phyloP scores from a whole-genome alignment of 2,329 filamentous ascomycete species.

The Penicillium sp. region DNA sequence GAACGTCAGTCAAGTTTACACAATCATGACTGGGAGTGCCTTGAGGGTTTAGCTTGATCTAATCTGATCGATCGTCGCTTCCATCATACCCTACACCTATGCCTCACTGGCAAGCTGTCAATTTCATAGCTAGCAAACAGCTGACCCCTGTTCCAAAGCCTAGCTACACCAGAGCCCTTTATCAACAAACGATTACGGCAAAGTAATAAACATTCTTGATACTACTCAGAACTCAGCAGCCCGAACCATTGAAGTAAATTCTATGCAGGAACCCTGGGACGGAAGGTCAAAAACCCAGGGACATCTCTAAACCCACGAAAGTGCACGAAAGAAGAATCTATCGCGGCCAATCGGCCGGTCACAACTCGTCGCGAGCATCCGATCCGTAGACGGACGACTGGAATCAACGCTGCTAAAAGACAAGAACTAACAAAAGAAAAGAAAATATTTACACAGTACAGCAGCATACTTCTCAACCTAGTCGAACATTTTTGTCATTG shows the following conservation, averaged over 20 bases:
- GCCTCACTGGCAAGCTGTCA: too few relatives aligned
- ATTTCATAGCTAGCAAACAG: too few relatives aligned
- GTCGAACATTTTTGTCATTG: conserved; percentile 53
- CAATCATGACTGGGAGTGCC: too few relatives aligned
- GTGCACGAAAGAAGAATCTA: not conserved
- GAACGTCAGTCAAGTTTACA: too few relatives aligned
- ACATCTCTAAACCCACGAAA: conserved; percentile 10
- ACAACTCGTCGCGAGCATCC: conserved; percentile 11
- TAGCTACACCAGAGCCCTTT: too few relatives aligned
- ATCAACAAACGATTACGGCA: too few relatives aligned
- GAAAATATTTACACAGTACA: conserved; percentile 12
- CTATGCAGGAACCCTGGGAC: conserved; percentile 4
- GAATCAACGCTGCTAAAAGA: conserved; percentile 8
- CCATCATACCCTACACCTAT: too few relatives aligned
- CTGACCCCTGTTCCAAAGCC: too few relatives aligned
- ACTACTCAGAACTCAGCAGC: too few relatives aligned
- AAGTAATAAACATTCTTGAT: too few relatives aligned
- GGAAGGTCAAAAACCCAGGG: not conserved
- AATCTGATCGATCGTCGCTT: too few relatives aligned
- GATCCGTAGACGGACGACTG: conserved; percentile 21
- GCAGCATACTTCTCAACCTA: conserved; percentile 9
- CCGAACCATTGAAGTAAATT: not conserved
- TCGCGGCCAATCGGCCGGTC: conserved; percentile 5
- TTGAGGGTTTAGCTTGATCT: too few relatives aligned
- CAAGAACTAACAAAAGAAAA: not conserved